Evolutionary conservation across 495 filamentous ascomycete species (phyloP).

Genomic region (Oleoguttula mirabilis): DNA sequence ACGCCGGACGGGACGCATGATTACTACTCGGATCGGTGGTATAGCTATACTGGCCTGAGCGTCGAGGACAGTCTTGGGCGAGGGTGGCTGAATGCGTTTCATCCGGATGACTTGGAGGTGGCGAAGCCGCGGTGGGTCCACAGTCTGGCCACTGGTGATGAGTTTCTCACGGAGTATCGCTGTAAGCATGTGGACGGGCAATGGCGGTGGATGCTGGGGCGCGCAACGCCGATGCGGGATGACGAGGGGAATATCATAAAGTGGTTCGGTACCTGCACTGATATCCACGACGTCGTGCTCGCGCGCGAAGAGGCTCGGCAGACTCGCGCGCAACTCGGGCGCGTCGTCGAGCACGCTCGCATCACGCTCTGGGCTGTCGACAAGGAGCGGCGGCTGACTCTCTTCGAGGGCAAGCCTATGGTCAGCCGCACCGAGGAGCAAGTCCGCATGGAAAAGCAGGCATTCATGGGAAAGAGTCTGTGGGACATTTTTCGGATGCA

Average conservation of each 20-base stretch:
- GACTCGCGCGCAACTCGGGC: constrained; percentile 49
- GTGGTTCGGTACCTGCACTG: constrained; percentile 63
- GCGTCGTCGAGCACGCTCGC: constrained; percentile 54
- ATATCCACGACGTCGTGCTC: constrained; percentile 53
- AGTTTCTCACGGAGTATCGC: constrained; percentile 56
- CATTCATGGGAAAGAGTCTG: constrained; percentile 42
- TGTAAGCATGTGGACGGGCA: constrained; percentile 47
- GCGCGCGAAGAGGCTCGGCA: constrained; percentile 45
- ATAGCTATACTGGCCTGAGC: constrained; percentile 55
- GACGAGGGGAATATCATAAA: constrained; percentile 51
- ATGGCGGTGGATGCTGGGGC: constrained; percentile 61
- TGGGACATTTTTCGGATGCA: constrained; percentile 42
- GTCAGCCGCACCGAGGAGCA: background rate
- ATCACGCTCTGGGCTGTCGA: constrained; percentile 60
- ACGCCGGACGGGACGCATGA: constrained; percentile 47
- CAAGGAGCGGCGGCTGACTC: constrained; percentile 40
- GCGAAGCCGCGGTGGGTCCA: constrained; percentile 42
- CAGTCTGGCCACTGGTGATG: constrained; percentile 49
- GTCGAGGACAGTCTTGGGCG: constrained; percentile 38
- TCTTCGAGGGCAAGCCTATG: constrained; percentile 50
- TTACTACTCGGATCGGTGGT: constrained; percentile 59
- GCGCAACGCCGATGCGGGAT: constrained; percentile 50
- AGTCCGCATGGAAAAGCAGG: constrained; percentile 2
- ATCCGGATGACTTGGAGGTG: constrained; percentile 45
- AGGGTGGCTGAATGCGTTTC: constrained; percentile 35